Evolutionary conservation across 192 early-diverging fungal species (phyloP).

Genomic region (Dispira simplex): DNA sequence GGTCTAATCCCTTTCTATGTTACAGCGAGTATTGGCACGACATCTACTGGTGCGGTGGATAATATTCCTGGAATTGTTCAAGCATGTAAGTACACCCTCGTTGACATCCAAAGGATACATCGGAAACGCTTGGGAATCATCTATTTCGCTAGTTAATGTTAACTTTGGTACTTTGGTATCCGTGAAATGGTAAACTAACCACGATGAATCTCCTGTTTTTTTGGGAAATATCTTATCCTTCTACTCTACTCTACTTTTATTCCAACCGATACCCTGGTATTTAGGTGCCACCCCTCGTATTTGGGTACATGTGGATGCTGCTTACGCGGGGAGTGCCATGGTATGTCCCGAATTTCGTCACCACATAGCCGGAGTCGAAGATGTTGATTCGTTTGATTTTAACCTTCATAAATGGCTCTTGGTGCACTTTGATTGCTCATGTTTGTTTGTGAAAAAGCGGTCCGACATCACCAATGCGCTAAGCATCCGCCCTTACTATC

Average conservation of each 20-base stretch:
- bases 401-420: constrained; percentile 52
- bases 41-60: constrained; percentile 37
- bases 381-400: constrained; percentile 40
- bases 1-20: constrained; percentile 49
- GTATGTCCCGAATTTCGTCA: constrained; percentile 38
- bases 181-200: too few relatives aligned
- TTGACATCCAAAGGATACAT: too few relatives aligned
- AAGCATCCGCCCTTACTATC: constrained; percentile 31
- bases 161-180: too few relatives aligned
- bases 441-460: constrained; percentile 35
- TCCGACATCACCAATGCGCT: constrained; percentile 31
- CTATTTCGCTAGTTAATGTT: too few relatives aligned
- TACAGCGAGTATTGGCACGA: constrained; percentile 45
- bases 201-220: too few relatives aligned
- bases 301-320: constrained; percentile 53
- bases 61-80: constrained; percentile 34
- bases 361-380: constrained; percentile 27
- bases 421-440: constrained; percentile 47
- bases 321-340: constrained; percentile 40
- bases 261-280: too few relatives aligned
- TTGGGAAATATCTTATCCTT: too few relatives aligned
- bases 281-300: constrained; percentile 7
- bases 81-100: constrained; percentile 16
- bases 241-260: too few relatives aligned
- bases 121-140: too few relatives aligned